Percentiles rank a stretch among this genome's conserved stretches.
phyloP scores from a whole-genome alignment of 441 rosid species.

The Viola pubescens region DNA sequence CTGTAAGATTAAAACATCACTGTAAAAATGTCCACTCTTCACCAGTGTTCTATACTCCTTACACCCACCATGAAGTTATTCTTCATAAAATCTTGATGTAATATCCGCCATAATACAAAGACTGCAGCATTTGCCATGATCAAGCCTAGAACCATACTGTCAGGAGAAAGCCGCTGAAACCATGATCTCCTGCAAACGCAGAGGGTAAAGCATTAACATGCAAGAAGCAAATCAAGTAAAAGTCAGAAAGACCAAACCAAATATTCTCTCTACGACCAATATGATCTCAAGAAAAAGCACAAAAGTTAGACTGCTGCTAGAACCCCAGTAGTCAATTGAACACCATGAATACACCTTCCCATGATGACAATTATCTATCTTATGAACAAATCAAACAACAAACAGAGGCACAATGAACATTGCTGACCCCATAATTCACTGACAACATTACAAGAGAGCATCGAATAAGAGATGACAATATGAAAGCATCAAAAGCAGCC shows the following conservation, averaged over 20 bases:
- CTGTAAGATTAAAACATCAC: slow-evolving; percentile 1
- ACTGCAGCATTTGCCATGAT: slow-evolving; percentile 57
- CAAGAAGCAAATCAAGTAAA: not conserved
- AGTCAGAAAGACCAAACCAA: not conserved
- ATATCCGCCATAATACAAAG: slow-evolving; percentile 62
- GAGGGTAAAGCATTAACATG: slow-evolving; percentile 10
- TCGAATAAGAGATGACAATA: too few relatives aligned
- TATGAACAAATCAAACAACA: not conserved
- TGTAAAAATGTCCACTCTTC: not conserved
- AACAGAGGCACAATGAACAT: too few relatives aligned
- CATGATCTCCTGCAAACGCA: slow-evolving; percentile 53
- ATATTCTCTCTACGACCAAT: not conserved
- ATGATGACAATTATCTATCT: not conserved
- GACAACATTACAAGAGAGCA: too few relatives aligned
- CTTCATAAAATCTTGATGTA: slow-evolving; percentile 48
- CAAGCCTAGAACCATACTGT: slow-evolving; percentile 57
- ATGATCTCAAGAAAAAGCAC: not conserved
- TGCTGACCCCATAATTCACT: too few relatives aligned
- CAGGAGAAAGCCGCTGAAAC: slow-evolving; percentile 37
- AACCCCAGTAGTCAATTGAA: not conserved
- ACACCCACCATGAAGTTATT: slow-evolving; percentile 65
- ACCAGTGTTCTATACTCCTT: not conserved
- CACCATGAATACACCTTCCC: not conserved
- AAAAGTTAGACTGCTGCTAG: not conserved
- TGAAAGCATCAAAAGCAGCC: too few relatives aligned